Conservation (phyloP, 2,329 filamentous ascomycete species). For the Ustulina deusta region DNA sequence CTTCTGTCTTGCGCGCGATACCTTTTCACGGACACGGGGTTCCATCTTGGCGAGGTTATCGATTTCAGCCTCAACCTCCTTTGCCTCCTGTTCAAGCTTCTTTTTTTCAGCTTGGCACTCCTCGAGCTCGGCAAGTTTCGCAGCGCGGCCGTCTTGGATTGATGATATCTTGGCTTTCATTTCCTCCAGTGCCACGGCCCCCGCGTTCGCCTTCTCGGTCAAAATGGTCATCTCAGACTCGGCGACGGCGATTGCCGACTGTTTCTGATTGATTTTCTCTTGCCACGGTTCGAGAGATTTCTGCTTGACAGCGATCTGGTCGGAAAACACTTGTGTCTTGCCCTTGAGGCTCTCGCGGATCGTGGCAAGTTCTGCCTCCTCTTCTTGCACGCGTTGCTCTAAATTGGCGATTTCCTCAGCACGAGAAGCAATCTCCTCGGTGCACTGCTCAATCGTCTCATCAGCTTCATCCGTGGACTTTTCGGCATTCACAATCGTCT, state of each 20-base stretch:
- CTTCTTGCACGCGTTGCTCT: conserved; percentile 79
- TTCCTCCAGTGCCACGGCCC: conserved; percentile 85
- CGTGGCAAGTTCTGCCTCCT: conserved; percentile 83
- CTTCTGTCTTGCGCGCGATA: conserved; percentile 92
- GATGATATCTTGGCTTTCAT: conserved; percentile 80
- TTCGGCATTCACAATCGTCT: conserved; percentile 82
- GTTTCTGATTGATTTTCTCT: conserved; percentile 95
- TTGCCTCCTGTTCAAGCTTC: conserved; percentile 78
- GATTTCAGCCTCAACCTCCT: conserved; percentile 78
- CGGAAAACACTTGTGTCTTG: conserved; percentile 94
- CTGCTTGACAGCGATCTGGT: conserved; percentile 91
- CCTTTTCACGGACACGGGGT: conserved; percentile 82
- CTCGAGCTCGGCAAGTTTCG: conserved; percentile 81
- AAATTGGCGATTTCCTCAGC: conserved; percentile 79
- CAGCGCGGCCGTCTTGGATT: conserved; percentile 76
- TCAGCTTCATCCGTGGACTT: conserved; percentile 79
- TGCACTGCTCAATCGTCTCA: conserved; percentile 81
- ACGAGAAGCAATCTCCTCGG: conserved; percentile 81
- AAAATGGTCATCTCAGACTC: conserved; percentile 95
- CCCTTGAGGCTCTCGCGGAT: conserved; percentile 91
- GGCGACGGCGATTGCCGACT: conserved; percentile 92
- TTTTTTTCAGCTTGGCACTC: conserved; percentile 79
- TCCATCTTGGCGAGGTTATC: conserved; percentile 80
- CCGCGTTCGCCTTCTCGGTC: conserved; percentile 87
- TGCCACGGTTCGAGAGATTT: conserved; percentile 97